Conservation (phyloP, 2,329 filamentous ascomycete species). For the Geosmithia morbida region DNA sequence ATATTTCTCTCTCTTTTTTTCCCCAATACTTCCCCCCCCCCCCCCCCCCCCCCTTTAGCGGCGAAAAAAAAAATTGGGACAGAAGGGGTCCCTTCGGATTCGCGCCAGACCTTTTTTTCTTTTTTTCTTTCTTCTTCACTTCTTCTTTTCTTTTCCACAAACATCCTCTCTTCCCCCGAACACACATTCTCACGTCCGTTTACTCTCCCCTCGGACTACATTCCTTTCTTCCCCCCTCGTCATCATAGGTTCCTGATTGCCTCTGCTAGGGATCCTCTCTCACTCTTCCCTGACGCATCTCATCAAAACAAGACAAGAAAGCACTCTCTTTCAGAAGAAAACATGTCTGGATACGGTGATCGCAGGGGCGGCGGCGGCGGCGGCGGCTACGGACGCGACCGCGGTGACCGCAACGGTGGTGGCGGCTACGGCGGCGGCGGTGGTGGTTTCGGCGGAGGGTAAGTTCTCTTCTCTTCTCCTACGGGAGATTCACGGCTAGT, state of each 20-base stretch:
- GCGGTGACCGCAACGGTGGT: conserved; percentile 33
- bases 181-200: conserved; percentile 1
- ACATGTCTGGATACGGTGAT: conserved; percentile 28
- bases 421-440: conserved; percentile 15
- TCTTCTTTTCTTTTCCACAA: conserved; percentile 5
- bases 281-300: not conserved
- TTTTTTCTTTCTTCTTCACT: conserved; percentile 9
- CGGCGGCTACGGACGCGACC: conserved; percentile 22
- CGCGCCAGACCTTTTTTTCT: not conserved
- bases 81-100: not conserved
- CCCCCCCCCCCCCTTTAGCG: conserved; percentile 11
- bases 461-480: conserved; percentile 9
- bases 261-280: no score
- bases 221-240: not conserved
- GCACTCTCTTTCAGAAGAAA: conserved; percentile 4
- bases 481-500: not conserved
- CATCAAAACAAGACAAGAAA: conserved; percentile 2
- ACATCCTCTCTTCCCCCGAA: not conserved
- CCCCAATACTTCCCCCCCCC: conserved; percentile 8
- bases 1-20: not conserved
- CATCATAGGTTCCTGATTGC: not conserved
- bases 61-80: conserved; percentile 13
- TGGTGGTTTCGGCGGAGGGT: conserved; percentile 20
- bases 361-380: conserved; percentile 15
- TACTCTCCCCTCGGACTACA: not conserved